Percentiles rank a stretch among this genome's conserved stretches.
phyloP scores from a whole-genome alignment of 495 filamentous ascomycete species.

The Aspergillus panamensis region DNA sequence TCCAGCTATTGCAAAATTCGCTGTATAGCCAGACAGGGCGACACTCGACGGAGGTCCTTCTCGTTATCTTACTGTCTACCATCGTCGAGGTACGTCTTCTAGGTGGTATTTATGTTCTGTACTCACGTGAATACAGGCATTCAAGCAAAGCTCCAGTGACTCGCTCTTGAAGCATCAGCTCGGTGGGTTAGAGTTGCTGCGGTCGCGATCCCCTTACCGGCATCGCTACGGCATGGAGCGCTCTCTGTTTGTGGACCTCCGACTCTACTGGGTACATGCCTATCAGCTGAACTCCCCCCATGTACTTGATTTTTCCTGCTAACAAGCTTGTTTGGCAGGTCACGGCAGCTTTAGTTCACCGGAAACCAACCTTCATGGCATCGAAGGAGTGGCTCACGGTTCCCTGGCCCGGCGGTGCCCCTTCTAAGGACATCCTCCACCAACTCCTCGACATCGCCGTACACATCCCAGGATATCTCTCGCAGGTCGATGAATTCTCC shows the following conservation, averaged over 20 bases:
- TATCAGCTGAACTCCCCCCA: not conserved
- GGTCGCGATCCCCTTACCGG: conserved; percentile 23
- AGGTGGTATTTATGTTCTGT: not conserved
- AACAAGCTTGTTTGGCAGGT: conserved; percentile 12
- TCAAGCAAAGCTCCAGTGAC: conserved; percentile 26
- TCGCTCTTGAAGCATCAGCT: conserved; percentile 27
- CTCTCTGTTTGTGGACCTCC: conserved; percentile 28
- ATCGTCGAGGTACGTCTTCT: conserved; percentile 24
- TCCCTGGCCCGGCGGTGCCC: conserved; percentile 20
- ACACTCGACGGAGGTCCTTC: conserved; percentile 25
- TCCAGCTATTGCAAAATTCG: conserved; percentile 21
- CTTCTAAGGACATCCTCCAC: conserved; percentile 26
- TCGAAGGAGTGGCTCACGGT: conserved; percentile 27
- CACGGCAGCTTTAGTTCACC: conserved; percentile 25
- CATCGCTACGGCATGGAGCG: conserved; percentile 28
- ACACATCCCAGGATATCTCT: conserved; percentile 25
- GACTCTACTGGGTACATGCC: conserved; percentile 27
- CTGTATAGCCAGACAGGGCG: conserved; percentile 19
- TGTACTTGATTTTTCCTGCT: not conserved
- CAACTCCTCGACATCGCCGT: conserved; percentile 27
- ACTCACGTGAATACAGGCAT: conserved; percentile 19
- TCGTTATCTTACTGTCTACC: conserved; percentile 24
- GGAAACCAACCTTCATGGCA: conserved; percentile 25
- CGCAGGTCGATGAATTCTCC: conserved; percentile 20
- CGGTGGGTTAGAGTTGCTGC: conserved; percentile 25